A percentile compares a stretch with the other conserved stretches of the same genome.
phyloP scores from a whole-genome alignment of 805 yeast genomes.

The Lipomyces sp. region DNA sequence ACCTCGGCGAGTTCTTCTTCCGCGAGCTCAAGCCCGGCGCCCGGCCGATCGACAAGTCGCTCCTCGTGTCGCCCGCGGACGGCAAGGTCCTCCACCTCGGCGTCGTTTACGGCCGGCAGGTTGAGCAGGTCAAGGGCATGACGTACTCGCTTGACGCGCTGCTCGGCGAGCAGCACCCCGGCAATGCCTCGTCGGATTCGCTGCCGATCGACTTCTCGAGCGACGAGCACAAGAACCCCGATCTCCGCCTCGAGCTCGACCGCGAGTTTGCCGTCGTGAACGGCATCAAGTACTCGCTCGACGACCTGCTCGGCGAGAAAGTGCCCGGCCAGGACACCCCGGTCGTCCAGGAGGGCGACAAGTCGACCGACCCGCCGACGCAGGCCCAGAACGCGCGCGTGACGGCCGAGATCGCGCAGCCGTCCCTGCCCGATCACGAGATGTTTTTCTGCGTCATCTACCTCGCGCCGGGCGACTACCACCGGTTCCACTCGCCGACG shows the following conservation, averaged over 20 bases:
- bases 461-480: slow-evolving; percentile 97
- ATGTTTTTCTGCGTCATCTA: slow-evolving; percentile 87
- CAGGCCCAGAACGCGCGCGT: slow-evolving; percentile 13
- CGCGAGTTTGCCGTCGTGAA: slow-evolving; percentile 74
- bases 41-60: slow-evolving; percentile 67
- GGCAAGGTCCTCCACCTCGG: slow-evolving; percentile 89
- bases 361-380: slow-evolving; percentile 39
- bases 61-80: slow-evolving; percentile 86
- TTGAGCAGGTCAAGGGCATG: slow-evolving; percentile 96
- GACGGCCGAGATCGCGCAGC: slow-evolving; percentile 22
- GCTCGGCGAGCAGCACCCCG: slow-evolving; percentile 50
- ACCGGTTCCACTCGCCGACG: slow-evolving; percentile 92
- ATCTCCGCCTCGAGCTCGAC: slow-evolving; percentile 50
- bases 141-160: slow-evolving; percentile 86
- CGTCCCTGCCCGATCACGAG: slow-evolving; percentile 27
- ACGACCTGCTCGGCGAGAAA: slow-evolving; percentile 62
- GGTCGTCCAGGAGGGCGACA: slow-evolving; percentile 63
- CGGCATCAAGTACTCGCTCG: slow-evolving; percentile 68
- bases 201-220: slow-evolving; percentile 45
- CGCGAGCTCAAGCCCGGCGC: slow-evolving; percentile 72
- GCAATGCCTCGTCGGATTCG: slow-evolving; percentile 28
- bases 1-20: slow-evolving; percentile 88
- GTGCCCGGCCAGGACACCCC: slow-evolving; percentile 54
- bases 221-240: slow-evolving; percentile 29
- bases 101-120: slow-evolving; percentile 60